These are phyloP conservation scores for Pleurotus platypus DNA, from an alignment of 768 basidiomycete species.

Conservation along the genomic window DNA sequence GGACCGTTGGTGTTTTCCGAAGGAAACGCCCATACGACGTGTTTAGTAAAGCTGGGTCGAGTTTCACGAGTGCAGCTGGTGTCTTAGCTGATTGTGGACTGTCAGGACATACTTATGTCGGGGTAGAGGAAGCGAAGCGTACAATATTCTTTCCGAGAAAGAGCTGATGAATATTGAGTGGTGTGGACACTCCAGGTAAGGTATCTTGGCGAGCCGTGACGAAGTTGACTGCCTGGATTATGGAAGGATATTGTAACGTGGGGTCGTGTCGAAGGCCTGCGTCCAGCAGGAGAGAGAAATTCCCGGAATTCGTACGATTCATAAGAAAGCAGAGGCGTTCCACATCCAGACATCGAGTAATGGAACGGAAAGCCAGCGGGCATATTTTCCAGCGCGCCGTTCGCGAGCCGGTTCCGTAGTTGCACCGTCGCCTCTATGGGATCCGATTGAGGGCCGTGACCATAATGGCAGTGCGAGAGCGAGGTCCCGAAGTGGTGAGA, in stretches of 20 bases:
- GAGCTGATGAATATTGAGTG: slow-evolving; percentile 17
- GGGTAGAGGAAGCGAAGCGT: slow-evolving; percentile 8
- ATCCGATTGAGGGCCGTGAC: slow-evolving; percentile 9
- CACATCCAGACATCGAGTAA: slow-evolving; percentile 18
- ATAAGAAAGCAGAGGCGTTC: slow-evolving; percentile 19
- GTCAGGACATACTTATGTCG: not conserved
- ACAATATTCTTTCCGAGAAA: slow-evolving; percentile 22
- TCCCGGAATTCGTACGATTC: slow-evolving; percentile 34
- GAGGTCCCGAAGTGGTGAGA: slow-evolving; percentile 1
- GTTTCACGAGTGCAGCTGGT: slow-evolving; percentile 32
- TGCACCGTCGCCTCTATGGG: slow-evolving; percentile 20
- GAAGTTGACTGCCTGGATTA: slow-evolving; percentile 11
- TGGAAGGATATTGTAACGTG: slow-evolving; percentile 26
- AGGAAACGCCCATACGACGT: slow-evolving; percentile 29
- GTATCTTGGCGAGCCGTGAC: slow-evolving; percentile 10
- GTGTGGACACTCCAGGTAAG: slow-evolving; percentile 30
- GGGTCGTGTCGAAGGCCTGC: slow-evolving; percentile 17
- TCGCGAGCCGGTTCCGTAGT: slow-evolving; percentile 27
- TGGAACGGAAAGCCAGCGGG: slow-evolving; percentile 35
- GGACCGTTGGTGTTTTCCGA: slow-evolving; percentile 25
- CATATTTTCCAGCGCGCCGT: slow-evolving; percentile 24
- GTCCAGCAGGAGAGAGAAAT: slow-evolving; percentile 13
- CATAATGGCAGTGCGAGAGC: not conserved
- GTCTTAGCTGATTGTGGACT: slow-evolving; percentile 17
- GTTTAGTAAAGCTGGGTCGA: slow-evolving; percentile 28